Base-by-base conservation (phyloP, 176 grass and related monocot genomes). In the Poa annua region DNA sequence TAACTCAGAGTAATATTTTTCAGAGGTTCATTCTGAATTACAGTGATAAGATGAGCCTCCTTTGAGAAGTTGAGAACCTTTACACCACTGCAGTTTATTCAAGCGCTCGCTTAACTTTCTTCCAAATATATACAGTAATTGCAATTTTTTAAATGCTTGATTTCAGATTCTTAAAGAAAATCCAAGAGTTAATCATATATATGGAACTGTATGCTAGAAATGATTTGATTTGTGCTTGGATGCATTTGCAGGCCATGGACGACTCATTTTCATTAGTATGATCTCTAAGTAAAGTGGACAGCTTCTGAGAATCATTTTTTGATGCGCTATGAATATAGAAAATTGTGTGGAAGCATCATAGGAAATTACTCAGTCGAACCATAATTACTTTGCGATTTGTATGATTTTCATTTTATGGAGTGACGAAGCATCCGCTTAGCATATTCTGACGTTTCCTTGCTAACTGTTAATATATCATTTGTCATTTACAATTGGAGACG, bases 121-220 rank as follows among this genome's bases (percentile, higher is more conserved):
- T 55, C 52, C 35, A n/a, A 60, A 38, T 75, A n/a, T 57, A 36
- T 56, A 39, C 45, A 79, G 57, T 78, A 49, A 79, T 70, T 68
- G 29, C 21, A 45, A 81, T 7, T 77, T 45, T 68, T 69, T 71
- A 3, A 55, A 25, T 55, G 50, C 55, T 64, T 80, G 57, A 54
- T 84, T 84, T 34, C 87, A 97, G 94, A 89, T 92, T 60, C 72
- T 94, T 75, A 92, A 89, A 81, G 88, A 63, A 55, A 92, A 97
- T n/a, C n/a, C n/a, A n/a, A n/a, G n/a, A n/a, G n/a, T n/a, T n/a
- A n/a, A n/a, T n/a, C 79, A 94, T 76, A 74, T 94, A 85, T 97
- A 97, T 89, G 95, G 94, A 94, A 94, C 95, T 60, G 90, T 97
- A 26, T 92, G 95, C 68, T 92, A 92, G 84, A 66, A 97, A 35